A percentile compares a stretch with the other conserved stretches of the same genome.
phyloP scores from a whole-genome alignment of 306 rosid species.

The Cucumis hystrix region DNA sequence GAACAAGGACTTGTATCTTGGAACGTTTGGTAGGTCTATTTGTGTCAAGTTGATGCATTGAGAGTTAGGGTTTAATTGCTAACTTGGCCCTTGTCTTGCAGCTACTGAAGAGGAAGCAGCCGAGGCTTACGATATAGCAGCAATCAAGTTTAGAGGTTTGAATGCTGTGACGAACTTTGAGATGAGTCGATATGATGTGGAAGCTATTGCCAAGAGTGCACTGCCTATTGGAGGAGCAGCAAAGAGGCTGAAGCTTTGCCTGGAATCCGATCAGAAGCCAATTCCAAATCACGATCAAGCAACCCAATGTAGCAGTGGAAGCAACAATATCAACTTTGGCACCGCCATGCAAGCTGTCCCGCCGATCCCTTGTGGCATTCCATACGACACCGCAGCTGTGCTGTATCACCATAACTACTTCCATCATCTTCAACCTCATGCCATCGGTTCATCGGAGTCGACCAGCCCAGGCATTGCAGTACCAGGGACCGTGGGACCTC shows the following conservation, averaged over 20 bases:
- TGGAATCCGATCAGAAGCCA: conserved; percentile 51
- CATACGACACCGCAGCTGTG: conserved; percentile 43
- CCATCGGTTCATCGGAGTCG: conserved; percentile 18
- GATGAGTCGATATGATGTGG: conserved; percentile 88
- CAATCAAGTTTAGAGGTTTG: conserved; percentile 82
- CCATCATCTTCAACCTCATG: conserved; percentile 47
- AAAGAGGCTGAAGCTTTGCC: conserved; percentile 66
- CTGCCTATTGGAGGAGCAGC: conserved; percentile 93
- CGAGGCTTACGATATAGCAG: conserved; percentile 90
- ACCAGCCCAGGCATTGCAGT: conserved; percentile 5
- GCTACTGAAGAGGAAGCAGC: conserved; percentile 99
- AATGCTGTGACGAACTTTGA: conserved; percentile 92
- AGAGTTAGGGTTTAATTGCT: not conserved
- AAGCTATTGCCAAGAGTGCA: conserved; percentile 62
- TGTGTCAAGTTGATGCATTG: not conserved
- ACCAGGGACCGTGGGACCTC: conserved; percentile 26
- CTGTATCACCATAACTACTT: conserved; percentile 53
- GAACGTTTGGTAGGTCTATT: conserved; percentile 60
- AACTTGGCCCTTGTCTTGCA: conserved; percentile 12
- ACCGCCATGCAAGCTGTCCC: conserved; percentile 40
- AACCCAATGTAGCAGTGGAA: conserved; percentile 20
- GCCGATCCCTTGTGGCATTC: conserved; percentile 51
- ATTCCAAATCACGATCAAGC: conserved; percentile 21
- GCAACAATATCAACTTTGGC: conserved; percentile 53
- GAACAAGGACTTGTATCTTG: conserved; percentile 85